A percentile compares a stretch with the other conserved stretches of the same genome.
phyloP scores from a whole-genome alignment of 1,284 basidiomycete genomes.

The Ceratobasidium sp. region DNA sequence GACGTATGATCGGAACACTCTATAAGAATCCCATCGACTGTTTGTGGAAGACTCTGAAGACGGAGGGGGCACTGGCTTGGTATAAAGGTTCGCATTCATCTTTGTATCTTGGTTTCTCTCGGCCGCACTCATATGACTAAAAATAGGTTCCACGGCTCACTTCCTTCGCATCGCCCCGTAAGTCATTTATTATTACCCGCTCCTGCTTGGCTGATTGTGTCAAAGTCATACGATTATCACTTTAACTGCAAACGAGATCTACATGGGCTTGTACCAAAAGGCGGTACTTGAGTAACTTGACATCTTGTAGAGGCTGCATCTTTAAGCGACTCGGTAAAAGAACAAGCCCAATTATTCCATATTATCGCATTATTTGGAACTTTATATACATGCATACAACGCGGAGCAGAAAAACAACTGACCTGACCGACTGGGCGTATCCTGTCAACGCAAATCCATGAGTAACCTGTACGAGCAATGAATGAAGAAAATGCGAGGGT shows the following conservation, averaged over 20 bases:
- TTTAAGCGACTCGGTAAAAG: neutral
- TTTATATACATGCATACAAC: no score
- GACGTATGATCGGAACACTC: conserved; percentile 77
- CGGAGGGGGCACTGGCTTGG: conserved; percentile 90
- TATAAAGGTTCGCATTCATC: conserved; percentile 76
- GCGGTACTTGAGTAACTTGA: conserved; percentile 10
- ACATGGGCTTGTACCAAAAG: conserved; percentile 76
- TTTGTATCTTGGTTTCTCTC: neutral
- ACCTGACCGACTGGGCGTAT: neutral
- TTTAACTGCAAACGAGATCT: conserved; percentile 86
- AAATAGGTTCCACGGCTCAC: conserved; percentile 86
- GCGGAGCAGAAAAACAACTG: neutral
- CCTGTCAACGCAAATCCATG: neutral
- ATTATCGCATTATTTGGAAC: neutral
- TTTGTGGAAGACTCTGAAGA: conserved; percentile 92
- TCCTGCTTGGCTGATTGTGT: conserved; percentile 48
- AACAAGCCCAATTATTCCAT: neutral
- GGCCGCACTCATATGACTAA: neutral
- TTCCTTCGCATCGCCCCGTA: conserved; percentile 90
- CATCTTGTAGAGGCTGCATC: neutral
- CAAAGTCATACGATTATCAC: conserved; percentile 73
- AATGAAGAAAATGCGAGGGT: conserved; percentile 6
- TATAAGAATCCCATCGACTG: conserved; percentile 96
- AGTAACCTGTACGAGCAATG: neutral
- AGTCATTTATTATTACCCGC: conserved; percentile 54